Evolutionary conservation across 129 eudicot species (phyloP), one percentile per base, ranked within the genome.

Genomic region (Flaveria sonorensis): DNA sequence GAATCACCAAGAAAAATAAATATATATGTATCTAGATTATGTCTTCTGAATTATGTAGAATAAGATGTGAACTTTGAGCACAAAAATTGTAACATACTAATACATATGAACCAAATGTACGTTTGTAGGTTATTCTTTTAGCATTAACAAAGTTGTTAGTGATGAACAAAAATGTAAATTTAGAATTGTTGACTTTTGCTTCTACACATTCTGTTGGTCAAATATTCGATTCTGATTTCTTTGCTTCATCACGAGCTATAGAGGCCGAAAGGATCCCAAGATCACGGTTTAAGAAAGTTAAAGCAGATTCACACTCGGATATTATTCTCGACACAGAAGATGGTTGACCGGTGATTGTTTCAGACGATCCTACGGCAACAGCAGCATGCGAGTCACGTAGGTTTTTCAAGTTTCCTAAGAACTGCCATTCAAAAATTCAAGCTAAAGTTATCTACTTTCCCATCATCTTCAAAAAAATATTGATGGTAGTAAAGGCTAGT

Each of bases 311-410:
- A 77, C 98, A 94, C 81, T 94, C 98, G 0, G 96, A 94, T 79
- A 94, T 94, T 80, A 91, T 94, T 81, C 97, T 86, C 53, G 87
- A 70, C 0, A 94, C 97, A 0, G 97, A 94, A 45, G 97, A 87
- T 24, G 97, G 93, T 80, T 94, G 96, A 47, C 97, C 98, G 0
- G 83, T 87, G 21, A 93, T 73, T 73, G 96, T 86, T 81, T 91
- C 97, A 2, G 97, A 94, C 55, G 98, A 92, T 74, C 97, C 93
- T n/a, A 82, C 88, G 0, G 96, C 97, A 20, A 94, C 97, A 2
- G 98, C 97, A 76, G 96, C 93, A 76, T 94, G 96, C 8, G 96
- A 91, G 83, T 94, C 98, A n/a, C 98, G 86, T 60, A 94, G 93
- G 68, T 91, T 94, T 89, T 91, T 91, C 88, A 94, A 83, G 86